Base-by-base conservation (phyloP, 495 filamentous ascomycete species). In the Podospora comata region DNA sequence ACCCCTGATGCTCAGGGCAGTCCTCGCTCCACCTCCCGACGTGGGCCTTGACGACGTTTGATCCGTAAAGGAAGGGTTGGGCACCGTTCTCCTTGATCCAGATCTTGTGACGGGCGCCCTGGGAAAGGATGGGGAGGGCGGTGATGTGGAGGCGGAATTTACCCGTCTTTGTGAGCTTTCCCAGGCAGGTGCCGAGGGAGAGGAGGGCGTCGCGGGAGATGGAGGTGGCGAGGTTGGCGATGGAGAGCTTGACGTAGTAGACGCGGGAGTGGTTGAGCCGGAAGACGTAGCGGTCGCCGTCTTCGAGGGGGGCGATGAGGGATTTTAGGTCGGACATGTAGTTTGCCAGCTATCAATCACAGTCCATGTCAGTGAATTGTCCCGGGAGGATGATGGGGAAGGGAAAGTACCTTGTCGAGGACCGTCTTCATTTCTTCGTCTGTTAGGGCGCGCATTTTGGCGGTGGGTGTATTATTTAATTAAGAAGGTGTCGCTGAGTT, bases 31-130 rank as follows among this genome's bases (percentile, higher is more conserved):
- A 95, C 62, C 94, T 82, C 23, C 91, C 92, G 0, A 97, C 87
- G 79, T 99, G 95, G 23, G 96, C 95, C 80, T 96, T 96, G 57
- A 95, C 86, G 27, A 97, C 71, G 26, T 77, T 77, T 5, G 71
- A 73, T 39, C 75, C 95, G 79, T 99, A 99, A 16, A 96, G 80
- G 78, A 92, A 97, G 48, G 93, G 92, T 91, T 96, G 95, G 77
- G 93, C 92, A 60, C 96, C 95, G 80, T 99, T 99, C 26, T 88
- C 79, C 79, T 96, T 96, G 67, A 99, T 88, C 92, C 92, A 97
- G 65, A 97, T 86, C 85, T 97, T 97, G 78, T 95, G 92, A 39
- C 96, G 84, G 26, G 95, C 93, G 79, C 96, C 90, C 54, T 91
- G 87, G 20, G 94, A 90, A 68, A 99, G 88, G 64, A 97, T 86